A percentile compares a stretch with the other conserved stretches of the same genome.
Conservation (phyloP, 441 rosid genomes). For the Erodium texanum region DNA sequence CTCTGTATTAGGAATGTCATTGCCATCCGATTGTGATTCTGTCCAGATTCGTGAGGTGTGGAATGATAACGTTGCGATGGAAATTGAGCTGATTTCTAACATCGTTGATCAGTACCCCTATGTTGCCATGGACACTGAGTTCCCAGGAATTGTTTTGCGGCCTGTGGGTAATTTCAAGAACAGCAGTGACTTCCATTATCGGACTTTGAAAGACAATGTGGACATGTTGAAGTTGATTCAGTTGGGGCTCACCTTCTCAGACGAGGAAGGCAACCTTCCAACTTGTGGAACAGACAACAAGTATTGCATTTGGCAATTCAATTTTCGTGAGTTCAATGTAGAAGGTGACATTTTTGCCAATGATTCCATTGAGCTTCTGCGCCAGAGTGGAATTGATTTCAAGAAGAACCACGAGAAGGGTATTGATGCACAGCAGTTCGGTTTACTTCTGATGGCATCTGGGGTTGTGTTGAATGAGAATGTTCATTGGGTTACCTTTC, state of each 20-base stretch:
- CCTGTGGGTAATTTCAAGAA: slow-evolving; percentile 41
- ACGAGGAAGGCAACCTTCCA: slow-evolving; percentile 39
- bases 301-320: slow-evolving; percentile 47
- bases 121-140: slow-evolving; percentile 49
- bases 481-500: slow-evolving; percentile 43
- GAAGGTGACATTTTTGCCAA: slow-evolving; percentile 37
- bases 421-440: slow-evolving; percentile 37
- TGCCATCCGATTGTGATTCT: no score
- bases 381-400: slow-evolving; percentile 46
- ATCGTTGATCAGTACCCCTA: no score
- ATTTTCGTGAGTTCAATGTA: slow-evolving; percentile 42
- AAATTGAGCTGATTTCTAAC: no score
- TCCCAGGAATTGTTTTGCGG: slow-evolving; percentile 42
- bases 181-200: slow-evolving; percentile 38
- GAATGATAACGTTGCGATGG: no score
- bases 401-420: slow-evolving; percentile 41
- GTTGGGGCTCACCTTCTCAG: slow-evolving; percentile 38
- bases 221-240: slow-evolving; percentile 45
- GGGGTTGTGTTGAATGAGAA: slow-evolving; percentile 41
- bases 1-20: no score
- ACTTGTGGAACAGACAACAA: slow-evolving; percentile 44
- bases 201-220: slow-evolving; percentile 39
- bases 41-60: no score
- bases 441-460: slow-evolving; percentile 45
- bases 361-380: slow-evolving; percentile 40